Evolutionary conservation across 371 early-diverging fungal species (phyloP).

Genomic region (Mortierella sp.): DNA sequence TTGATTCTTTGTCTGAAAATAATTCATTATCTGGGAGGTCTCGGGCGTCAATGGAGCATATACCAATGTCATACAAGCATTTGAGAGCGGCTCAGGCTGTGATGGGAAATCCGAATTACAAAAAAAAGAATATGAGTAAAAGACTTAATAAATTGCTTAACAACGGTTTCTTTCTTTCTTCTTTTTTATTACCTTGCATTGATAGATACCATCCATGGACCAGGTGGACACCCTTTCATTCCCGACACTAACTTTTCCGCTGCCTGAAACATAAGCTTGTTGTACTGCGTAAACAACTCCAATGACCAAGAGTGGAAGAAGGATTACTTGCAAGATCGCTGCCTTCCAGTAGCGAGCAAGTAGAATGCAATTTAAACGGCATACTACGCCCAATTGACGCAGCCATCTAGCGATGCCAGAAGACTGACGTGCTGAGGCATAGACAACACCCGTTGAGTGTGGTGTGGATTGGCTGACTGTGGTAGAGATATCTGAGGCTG

Average conservation of each 20-base stretch:
- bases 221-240: slow-evolving; percentile 24
- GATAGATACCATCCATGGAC: slow-evolving; percentile 44
- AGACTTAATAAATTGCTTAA: background rate
- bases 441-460: slow-evolving; percentile 16
- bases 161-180: background rate
- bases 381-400: slow-evolving; percentile 45
- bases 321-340: slow-evolving; percentile 33
- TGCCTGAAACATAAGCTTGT: slow-evolving; percentile 11
- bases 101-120: too few species aligned
- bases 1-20: slow-evolving; percentile 49
- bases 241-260: slow-evolving; percentile 16
- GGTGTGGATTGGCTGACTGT: background rate
- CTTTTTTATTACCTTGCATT: slow-evolving; percentile 39
- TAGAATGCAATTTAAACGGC: slow-evolving; percentile 43
- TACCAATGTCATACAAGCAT: slow-evolving; percentile 73
- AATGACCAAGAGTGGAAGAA: slow-evolving; percentile 34
- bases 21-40: slow-evolving; percentile 61
- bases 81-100: slow-evolving; percentile 39
- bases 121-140: background rate
- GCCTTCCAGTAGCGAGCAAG: slow-evolving; percentile 53
- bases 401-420: slow-evolving; percentile 22
- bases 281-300: slow-evolving; percentile 34
- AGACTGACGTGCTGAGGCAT: slow-evolving; percentile 39
- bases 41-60: slow-evolving; percentile 64
- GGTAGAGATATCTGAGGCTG: background rate